Percentiles rank a stretch among this genome's conserved stretches.
Conservation (phyloP, 2,329 filamentous ascomycete species). For the Hypomyces rosellus region DNA sequence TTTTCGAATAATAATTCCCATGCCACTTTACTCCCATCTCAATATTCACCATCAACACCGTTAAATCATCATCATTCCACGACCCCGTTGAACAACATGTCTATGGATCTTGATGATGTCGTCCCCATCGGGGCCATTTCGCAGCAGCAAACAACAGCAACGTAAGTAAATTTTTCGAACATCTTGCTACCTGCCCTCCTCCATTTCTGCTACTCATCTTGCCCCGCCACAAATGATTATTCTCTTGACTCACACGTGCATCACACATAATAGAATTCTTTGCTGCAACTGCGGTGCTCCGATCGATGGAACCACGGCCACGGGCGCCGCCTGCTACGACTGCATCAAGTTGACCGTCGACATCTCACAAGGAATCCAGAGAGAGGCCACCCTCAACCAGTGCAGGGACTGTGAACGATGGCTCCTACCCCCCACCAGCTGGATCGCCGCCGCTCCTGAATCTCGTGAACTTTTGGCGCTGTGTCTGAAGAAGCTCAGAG, state of each 20-base stretch:
- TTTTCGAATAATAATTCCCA: slow-evolving; percentile 22
- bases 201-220: neutral
- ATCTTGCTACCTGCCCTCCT: neutral
- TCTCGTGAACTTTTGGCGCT: slow-evolving; percentile 88
- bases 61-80: slow-evolving; percentile 9
- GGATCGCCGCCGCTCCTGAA: slow-evolving; percentile 79
- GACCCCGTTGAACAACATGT: slow-evolving; percentile 21
- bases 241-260: neutral
- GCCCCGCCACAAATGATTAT: neutral
- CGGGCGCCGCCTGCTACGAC: slow-evolving; percentile 89
- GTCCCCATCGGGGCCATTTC: slow-evolving; percentile 29
- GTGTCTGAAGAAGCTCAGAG: slow-evolving; percentile 81
- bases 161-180: slow-evolving; percentile 26
- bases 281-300: slow-evolving; percentile 97
- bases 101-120: slow-evolving; percentile 40
- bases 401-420: slow-evolving; percentile 94
- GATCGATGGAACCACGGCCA: slow-evolving; percentile 82
- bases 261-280: slow-evolving; percentile 52
- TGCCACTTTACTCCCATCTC: slow-evolving; percentile 8
- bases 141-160: slow-evolving; percentile 31
- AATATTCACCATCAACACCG: slow-evolving; percentile 2
- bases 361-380: slow-evolving; percentile 83
- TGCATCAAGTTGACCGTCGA: slow-evolving; percentile 93
- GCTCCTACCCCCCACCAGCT: slow-evolving; percentile 78
- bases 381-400: slow-evolving; percentile 83